Percentiles rank a stretch among this genome's conserved stretches.
phyloP scores from a whole-genome alignment of 768 basidiomycete genomes.

The Hirschioporus abietinus region DNA sequence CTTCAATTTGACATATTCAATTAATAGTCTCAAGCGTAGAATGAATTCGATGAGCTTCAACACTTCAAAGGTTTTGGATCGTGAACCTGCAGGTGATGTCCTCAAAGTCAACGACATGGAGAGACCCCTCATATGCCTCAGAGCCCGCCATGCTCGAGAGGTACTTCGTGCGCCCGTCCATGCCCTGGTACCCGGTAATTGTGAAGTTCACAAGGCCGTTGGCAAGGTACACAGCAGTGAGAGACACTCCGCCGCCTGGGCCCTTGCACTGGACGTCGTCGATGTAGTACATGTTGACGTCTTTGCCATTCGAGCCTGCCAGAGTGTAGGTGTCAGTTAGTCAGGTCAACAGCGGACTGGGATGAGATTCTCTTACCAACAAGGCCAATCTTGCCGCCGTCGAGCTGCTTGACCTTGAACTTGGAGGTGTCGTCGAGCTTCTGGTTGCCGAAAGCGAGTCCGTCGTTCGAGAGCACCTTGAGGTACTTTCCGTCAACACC shows the following conservation, averaged over 20 bases:
- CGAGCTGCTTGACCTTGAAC: not conserved
- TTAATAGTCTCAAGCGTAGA: too few species aligned
- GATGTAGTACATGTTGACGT: not conserved
- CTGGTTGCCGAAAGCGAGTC: not conserved
- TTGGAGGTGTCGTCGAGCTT: not conserved
- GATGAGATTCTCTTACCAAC: not conserved
- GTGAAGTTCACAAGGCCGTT: not conserved
- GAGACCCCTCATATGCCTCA: not conserved
- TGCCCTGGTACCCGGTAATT: not conserved
- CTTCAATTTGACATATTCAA: too few species aligned
- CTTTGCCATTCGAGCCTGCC: not conserved
- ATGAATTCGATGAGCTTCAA: too few species aligned
- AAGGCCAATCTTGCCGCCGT: not conserved
- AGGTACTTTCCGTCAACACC: not conserved
- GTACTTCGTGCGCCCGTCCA: not conserved
- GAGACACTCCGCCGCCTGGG: not conserved
- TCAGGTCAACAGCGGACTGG: too few species aligned
- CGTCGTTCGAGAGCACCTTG: not conserved
- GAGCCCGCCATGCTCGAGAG: not conserved
- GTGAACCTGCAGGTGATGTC: not conserved
- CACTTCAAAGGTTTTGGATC: not conserved
- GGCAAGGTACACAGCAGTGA: not conserved
- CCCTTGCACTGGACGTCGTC: not conserved
- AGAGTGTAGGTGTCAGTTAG: too few species aligned
- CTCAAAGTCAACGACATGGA: not conserved